Evolutionary conservation across 441 rosid species (phyloP), one percentile per base, ranked within the genome.

Genomic region (Jatropha podagrica): DNA sequence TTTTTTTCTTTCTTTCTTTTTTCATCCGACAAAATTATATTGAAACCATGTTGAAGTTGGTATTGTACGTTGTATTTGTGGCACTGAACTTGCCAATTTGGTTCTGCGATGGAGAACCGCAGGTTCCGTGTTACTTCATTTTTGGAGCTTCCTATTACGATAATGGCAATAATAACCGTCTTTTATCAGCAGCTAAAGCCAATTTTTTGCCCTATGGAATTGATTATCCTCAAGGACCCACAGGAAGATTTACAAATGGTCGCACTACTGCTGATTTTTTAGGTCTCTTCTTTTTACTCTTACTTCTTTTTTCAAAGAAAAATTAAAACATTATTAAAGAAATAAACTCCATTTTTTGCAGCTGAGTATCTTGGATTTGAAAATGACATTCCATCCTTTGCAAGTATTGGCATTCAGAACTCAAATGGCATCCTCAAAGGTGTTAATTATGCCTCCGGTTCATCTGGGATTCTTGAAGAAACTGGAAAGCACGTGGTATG

Each of bases 191-290:
- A 0, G 86, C 87, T 10, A 88, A 78, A 74, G 85, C 77, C 74
- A 80, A 88, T 72, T 86, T 77, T 78, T 32, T 6, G 3, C 89
- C 91, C 40, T 88, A 86, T 49, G 89, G 89, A 52, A 72, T 84
- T 68, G 88, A 88, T 44, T 86, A 76, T 3, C 74, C 81, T 3
- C 38, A 46, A 72, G 91, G 89, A 48, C 81, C 89, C 9, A 84
- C 89, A 0, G 88, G 89, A 72, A 83, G 91, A 75, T 86, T 86
- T 68, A 63, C 79, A 68, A 82, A 88, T 71, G 91, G 89, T 62
- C 81, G 76, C 32, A 84, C 62, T 69, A 63, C 76, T 8, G 79
- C 79, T 23, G 89, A 88, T 64, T 61, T 84, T 46, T 76, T 86
- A 56, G 88, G 84, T 87, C 18, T 0, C 14, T 3, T 7, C 0